Conservation (phyloP, 495 filamentous ascomycete species). For the Hypoxylon perforatum region DNA sequence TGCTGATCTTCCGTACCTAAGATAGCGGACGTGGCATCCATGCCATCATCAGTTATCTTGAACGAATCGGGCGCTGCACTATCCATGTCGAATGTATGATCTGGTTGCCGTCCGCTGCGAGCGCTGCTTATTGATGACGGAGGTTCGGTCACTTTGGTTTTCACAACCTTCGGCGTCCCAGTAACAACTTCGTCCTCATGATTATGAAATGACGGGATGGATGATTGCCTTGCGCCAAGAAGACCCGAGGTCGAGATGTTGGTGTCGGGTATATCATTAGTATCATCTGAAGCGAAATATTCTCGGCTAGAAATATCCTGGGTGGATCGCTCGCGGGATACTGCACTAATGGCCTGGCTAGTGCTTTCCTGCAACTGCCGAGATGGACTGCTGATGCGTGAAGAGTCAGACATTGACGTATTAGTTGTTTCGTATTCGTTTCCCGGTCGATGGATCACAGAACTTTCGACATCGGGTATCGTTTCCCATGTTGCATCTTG, state of each 20-base stretch:
- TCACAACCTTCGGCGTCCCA: conserved; percentile 37
- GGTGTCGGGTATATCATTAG: conserved; percentile 7
- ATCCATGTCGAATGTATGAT: conserved; percentile 47
- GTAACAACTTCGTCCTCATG: conserved; percentile 31
- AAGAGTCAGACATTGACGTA: conserved; percentile 25
- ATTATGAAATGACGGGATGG: conserved; percentile 23
- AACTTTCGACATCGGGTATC: not conserved
- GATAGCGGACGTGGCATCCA: conserved; percentile 14
- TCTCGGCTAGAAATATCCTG: conserved; percentile 7
- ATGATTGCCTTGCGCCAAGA: conserved; percentile 27
- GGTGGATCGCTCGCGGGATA: conserved; percentile 1
- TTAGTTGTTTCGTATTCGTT: conserved; percentile 27
- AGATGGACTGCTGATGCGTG: conserved; percentile 44
- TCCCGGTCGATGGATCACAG: conserved; percentile 18
- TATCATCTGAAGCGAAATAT: not conserved
- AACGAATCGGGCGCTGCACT: conserved; percentile 40
- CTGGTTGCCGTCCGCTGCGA: conserved; percentile 53
- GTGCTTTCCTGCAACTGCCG: conserved; percentile 43
- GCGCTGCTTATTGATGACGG: conserved; percentile 49
- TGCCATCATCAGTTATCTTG: conserved; percentile 32
- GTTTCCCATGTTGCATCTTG: conserved; percentile 6
- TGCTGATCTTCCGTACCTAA: conserved; percentile 1
- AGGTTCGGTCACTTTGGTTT: conserved; percentile 19
- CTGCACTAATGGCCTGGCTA: conserved; percentile 29
- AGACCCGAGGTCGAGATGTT: conserved; percentile 16